Base-by-base conservation (phyloP, 2,329 filamentous ascomycete species). In the Thermoascus crustaceus region DNA sequence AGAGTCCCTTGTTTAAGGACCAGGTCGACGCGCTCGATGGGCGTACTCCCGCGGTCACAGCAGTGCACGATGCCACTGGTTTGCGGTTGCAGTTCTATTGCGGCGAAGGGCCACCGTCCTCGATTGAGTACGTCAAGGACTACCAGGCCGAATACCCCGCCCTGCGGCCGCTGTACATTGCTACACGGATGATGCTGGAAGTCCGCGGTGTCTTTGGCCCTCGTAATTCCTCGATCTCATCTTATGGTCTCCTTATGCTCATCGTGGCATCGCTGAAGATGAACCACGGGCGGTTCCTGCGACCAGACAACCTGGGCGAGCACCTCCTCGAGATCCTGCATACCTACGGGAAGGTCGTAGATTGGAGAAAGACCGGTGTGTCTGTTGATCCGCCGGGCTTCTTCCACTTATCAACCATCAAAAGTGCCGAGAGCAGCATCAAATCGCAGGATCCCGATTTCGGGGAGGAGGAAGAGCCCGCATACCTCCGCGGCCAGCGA, bases 241-340 rank as follows among this genome's bases (percentile, higher is more conserved):
- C 72, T 0, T 76, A 78, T 47, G 60, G 66, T 8, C 56, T 76
- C 7, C 66, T 75, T 47, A 71, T 76, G 58, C 71, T 78, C 62
- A 53, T 78, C 11, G 68, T 72, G 9, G 71, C 73, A 4, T 67
- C 69, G 18, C 53, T 78, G 18, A 69, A 68, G 42, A 59, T 68
- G 41, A 55, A 55, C 20, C 57, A 62, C 19, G 57, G 48, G 38
- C 47, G 47, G 1, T n/a, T n/a, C n/a, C n/a, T n/a, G n/a, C n/a
- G n/a, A n/a, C 37, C 46, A 19, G 39, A 53, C 26, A 50, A 60
- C 34, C 47, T 65, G 2, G 69, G 55, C 11, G 47, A 57, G 4
- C 65, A 67, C 14, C 58, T 80, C 3, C 47, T 72, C 2, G 53
- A 58, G 17, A 62, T 77, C 39, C 52, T 80, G 2, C 41, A 60